Percentiles rank a stretch among this genome's conserved stretches.
Conservation (phyloP, 345 rosid genomes). For the Geranium rotundifolium region DNA sequence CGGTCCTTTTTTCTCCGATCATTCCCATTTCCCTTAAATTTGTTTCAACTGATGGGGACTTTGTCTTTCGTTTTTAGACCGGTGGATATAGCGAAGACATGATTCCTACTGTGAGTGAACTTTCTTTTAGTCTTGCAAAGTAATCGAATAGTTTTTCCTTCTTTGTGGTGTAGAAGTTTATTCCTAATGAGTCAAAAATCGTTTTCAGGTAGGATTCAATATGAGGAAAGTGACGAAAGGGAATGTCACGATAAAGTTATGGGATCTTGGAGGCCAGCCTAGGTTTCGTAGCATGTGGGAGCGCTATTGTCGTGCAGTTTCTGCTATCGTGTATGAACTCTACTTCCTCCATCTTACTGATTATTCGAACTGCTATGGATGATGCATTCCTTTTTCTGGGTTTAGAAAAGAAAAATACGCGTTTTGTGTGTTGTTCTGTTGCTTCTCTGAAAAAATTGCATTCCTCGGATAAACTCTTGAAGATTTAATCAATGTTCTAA, state of each 20-base stretch:
- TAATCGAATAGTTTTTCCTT: neutral
- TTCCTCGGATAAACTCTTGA: too few relatives aligned
- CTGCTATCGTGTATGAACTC: constrained; percentile 65
- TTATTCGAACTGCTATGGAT: too few relatives aligned
- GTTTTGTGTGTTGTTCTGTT: too few relatives aligned
- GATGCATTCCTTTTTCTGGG: too few relatives aligned
- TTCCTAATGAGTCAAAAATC: neutral
- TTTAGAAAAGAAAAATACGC: too few relatives aligned
- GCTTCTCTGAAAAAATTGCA: too few relatives aligned
- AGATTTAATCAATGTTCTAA: too few relatives aligned
- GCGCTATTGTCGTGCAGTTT: constrained; percentile 81
- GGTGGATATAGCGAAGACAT: constrained; percentile 90
- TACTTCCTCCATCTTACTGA: neutral
- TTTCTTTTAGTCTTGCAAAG: constrained; percentile 2
- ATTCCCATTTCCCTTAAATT: constrained; percentile 4
- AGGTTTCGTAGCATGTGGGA: constrained; percentile 98
- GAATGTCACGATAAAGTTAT: constrained; percentile 81
- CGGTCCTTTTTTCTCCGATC: neutral
- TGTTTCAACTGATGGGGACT: constrained; percentile 5
- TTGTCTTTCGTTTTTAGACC: constrained; percentile 30
- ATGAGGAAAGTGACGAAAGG: constrained; percentile 97
- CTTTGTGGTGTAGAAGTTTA: constrained; percentile 1
- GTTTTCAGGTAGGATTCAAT: constrained; percentile 74
- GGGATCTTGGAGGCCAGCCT: constrained; percentile 97
- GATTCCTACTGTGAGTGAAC: constrained; percentile 62